Evolutionary conservation across 2,329 filamentous ascomycete species (phyloP).

Genomic region (Neurospora crassa): DNA sequence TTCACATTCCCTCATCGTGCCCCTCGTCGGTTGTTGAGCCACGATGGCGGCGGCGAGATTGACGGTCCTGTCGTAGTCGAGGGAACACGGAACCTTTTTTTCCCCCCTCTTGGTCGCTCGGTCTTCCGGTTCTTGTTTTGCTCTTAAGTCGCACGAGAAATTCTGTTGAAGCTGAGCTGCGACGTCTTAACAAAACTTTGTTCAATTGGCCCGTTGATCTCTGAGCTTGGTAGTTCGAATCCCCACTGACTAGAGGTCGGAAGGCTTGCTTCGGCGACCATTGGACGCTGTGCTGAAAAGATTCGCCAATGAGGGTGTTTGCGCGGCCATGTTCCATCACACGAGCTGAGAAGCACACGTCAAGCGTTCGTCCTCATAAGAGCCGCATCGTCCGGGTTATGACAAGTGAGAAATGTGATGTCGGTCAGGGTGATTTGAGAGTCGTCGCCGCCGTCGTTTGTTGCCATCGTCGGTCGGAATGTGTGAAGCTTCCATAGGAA

Average conservation of each 20-base stretch:
- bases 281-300: slow-evolving; percentile 15
- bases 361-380: slow-evolving; percentile 18
- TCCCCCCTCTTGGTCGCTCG: background rate
- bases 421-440: background rate
- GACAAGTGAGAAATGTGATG: slow-evolving; percentile 4
- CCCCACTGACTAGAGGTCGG: slow-evolving; percentile 18
- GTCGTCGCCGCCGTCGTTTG: background rate
- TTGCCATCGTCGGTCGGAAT: background rate
- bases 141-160: slow-evolving; percentile 4
- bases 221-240: slow-evolving; percentile 5
- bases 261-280: slow-evolving; percentile 20
- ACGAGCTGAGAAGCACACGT: slow-evolving; percentile 16
- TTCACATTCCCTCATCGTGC: background rate
- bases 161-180: background rate
- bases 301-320: slow-evolving; percentile 22
- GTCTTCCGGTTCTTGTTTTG: background rate
- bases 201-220: slow-evolving; percentile 15
- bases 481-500: background rate
- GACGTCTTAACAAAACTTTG: slow-evolving; percentile 10
- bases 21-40: background rate
- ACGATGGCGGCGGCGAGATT: background rate
- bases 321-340: slow-evolving; percentile 14
- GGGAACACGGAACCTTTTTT: background rate
- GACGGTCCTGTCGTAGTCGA: background rate
- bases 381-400: slow-evolving; percentile 19